Evolutionary conservation across 257 asterid species (phyloP), one percentile per base, ranked within the genome.

Genomic region (Voacanga thouarsii): DNA sequence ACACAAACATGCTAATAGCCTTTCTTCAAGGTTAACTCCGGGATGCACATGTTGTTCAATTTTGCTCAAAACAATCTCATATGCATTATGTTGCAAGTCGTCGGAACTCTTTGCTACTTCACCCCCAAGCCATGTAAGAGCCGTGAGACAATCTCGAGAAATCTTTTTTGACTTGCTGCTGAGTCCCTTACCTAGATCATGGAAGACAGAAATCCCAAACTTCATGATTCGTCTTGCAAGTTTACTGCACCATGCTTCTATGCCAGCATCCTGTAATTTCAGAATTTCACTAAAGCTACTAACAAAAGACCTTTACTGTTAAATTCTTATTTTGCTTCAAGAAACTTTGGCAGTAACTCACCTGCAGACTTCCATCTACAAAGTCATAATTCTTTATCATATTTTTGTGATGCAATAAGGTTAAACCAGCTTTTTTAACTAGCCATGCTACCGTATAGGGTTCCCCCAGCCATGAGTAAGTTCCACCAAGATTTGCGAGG

Each of bases 391-490:
- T 87, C 84, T 84, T 94, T 57, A 94, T 92, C 89, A 92, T 74
- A 72, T 92, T 90, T 88, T 82, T 83, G 78, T 94, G 97, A 51
- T 84, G 85, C 61, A 87, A 80, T 30, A 83, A 88, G 79, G 85
- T 83, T 71, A 94, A 79, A 26, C 97, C 99, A 8, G 96, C 84
- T 69, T 93, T 94, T 76, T 86, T 94, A 12, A 88, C 87, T 74
- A 94, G 82, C 96, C 98, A 94, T 39, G 94, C 88, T 65, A 78
- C 75, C 14, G 97, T 94, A 84, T 91, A 92, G 33, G 97, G 88
- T 59, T 94, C 96, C 56, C 97, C 97, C 15, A 89, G 81, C 97
- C 97, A 94, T 73, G 97, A 88, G 84, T 82, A 89, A 74, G 97
- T 94, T 63, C 98, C 98, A 43, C 97, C 97, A 44, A 92, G 87